Evolutionary conservation across 495 filamentous ascomycete species (phyloP), one percentile per base, ranked within the genome.

Genomic region (Podospora bellae-mahoneyi): DNA sequence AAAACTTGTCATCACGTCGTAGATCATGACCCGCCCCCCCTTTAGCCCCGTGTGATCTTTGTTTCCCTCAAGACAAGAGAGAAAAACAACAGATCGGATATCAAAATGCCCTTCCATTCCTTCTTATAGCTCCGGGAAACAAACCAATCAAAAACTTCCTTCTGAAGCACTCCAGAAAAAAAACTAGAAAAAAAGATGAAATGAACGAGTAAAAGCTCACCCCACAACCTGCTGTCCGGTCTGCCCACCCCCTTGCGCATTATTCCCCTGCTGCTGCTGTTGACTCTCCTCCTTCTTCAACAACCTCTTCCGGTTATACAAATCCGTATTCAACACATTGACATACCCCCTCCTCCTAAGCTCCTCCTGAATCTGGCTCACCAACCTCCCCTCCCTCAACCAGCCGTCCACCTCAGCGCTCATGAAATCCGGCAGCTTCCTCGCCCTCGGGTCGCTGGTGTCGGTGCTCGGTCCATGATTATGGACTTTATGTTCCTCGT

Each of bases 341-440:
- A 65, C 64, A 65, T 74, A 77, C n/a, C 76, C 76, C 63, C 74
- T 61, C 20, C 32, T 23, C 64, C 72, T 68, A 54, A 79, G 70
- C 73, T 79, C 75, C 60, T 79, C 74, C 68, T 78, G 76, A n/a
- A 79, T 76, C 68, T 74, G 74, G 64, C 71, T 75, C 20, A 79
- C 74, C 69, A 72, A 27, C 77, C 72, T 76, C n/a, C 76, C 74
- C 39, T 76, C 70, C 69, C 72, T 30, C 66, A 79, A 55, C 77
- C 77, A 79, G 55, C 63, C 56, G 64, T 79, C 77, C 10, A 79
- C 77, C 73, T 78, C 71, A 19, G 55, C 69, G 6, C 60, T 61
- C 73, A 79, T 66, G 16, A 57, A 72, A 27, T 44, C 15, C 26
- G 77, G 77, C 73, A 79, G 67, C 64, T 74, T 76, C 54, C 77